These are phyloP conservation scores for Strombidium stylifer DNA, from an alignment of 73 alveolate species.

Conservation along the genomic window DNA sequence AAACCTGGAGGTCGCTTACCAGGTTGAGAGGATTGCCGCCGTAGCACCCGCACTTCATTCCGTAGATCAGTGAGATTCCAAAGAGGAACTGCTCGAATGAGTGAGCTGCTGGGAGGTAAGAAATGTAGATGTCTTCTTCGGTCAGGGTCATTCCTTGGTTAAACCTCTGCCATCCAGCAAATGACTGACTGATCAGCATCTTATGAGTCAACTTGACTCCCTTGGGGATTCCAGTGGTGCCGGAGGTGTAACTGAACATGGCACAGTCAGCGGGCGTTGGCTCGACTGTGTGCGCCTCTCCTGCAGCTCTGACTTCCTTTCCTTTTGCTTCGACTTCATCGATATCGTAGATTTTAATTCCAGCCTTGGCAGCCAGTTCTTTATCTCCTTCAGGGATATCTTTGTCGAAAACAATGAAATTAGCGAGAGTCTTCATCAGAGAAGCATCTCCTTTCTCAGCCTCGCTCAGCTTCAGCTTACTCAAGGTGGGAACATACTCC, in stretches of 20 bases:
- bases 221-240: constrained; percentile 78
- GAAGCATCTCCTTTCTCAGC: not conserved
- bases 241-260: constrained; percentile 71
- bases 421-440: constrained; percentile 40
- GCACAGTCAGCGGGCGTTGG: constrained; percentile 48
- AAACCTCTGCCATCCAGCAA: too few species aligned
- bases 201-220: constrained; percentile 16
- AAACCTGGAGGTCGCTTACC: constrained; percentile 52
- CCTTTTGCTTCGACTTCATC: constrained; percentile 45
- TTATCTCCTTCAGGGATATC: constrained; percentile 9
- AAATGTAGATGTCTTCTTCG: not conserved
- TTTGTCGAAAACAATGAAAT: constrained; percentile 49
- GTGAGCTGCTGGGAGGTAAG: constrained; percentile 35
- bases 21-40: constrained; percentile 50
- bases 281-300: not conserved
- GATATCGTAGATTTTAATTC: constrained; percentile 24
- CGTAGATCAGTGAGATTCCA: constrained; percentile 25
- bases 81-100: constrained; percentile 7
- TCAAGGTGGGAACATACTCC: constrained; percentile 21
- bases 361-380: constrained; percentile 14
- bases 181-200: too few species aligned
- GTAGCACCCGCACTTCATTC: constrained; percentile 50
- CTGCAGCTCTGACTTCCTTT: not conserved
- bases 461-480: constrained; percentile 10
- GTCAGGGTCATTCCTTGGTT: too few species aligned